These are phyloP conservation scores for Triticum turgidum DNA, from an alignment of 176 grass and related monocot genomes.

Conservation along the genomic window DNA sequence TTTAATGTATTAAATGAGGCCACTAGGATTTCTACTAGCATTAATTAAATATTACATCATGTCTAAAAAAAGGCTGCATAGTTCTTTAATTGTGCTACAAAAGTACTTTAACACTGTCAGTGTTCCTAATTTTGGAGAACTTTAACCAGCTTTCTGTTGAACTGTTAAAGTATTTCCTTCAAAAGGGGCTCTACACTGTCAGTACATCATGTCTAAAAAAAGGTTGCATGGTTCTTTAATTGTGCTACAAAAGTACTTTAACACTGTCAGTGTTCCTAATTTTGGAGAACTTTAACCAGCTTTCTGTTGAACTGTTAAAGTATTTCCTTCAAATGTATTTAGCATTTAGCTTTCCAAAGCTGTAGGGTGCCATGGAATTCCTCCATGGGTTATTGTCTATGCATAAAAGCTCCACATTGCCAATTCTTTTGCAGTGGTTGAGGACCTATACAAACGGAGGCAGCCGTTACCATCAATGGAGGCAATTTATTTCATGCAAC, in stretches of 20 bases:
- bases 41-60: neutral
- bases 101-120: neutral
- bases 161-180: neutral
- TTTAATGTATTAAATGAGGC: neutral
- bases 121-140: neutral
- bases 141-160: neutral
- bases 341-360: conserved; percentile 8
- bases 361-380: neutral
- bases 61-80: neutral
- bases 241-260: neutral
- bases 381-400: conserved; percentile 13
- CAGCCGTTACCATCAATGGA: conserved; percentile 82
- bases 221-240: neutral
- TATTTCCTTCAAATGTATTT: neutral
- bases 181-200: neutral
- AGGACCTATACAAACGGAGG: conserved; percentile 78
- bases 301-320: neutral
- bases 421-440: conserved; percentile 69
- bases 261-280: neutral
- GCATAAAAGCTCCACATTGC: neutral
- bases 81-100: neutral
- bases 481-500: conserved; percentile 92
- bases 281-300: neutral
- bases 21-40: neutral
- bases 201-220: neutral